Conservation (phyloP, 768 basidiomycete species). For the Mycena capillaripes region DNA sequence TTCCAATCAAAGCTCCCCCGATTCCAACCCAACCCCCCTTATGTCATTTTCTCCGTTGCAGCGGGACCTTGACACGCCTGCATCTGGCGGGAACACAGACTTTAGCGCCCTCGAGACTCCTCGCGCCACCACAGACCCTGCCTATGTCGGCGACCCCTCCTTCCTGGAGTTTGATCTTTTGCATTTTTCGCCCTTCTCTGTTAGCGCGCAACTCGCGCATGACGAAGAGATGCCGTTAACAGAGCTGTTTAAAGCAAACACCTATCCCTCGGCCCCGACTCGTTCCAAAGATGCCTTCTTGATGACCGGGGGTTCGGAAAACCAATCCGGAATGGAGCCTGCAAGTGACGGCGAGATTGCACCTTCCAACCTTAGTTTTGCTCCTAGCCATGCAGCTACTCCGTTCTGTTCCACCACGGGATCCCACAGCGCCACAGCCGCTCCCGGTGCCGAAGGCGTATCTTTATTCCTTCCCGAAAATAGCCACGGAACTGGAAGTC, state of each 20-base stretch:
- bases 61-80: not conserved
- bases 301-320: not conserved
- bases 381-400: not conserved
- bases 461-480: not conserved
- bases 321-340: not conserved
- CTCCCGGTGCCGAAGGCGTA: not conserved
- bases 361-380: not conserved
- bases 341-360: not conserved
- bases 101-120: slow-evolving; percentile 8
- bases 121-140: not conserved
- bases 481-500: not conserved
- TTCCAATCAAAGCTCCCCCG: not conserved
- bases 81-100: not conserved
- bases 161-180: slow-evolving; percentile 26
- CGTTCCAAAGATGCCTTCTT: not conserved
- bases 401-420: not conserved
- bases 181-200: slow-evolving; percentile 31
- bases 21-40: not conserved
- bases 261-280: not conserved
- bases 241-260: slow-evolving; percentile 10
- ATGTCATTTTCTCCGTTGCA: not conserved
- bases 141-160: not conserved
- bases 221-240: not conserved
- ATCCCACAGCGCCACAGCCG: not conserved
- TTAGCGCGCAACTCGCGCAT: not conserved